Conservation (phyloP, 225 moss, liverwort and hornwort species). For the Antitrichia curtipendula region DNA sequence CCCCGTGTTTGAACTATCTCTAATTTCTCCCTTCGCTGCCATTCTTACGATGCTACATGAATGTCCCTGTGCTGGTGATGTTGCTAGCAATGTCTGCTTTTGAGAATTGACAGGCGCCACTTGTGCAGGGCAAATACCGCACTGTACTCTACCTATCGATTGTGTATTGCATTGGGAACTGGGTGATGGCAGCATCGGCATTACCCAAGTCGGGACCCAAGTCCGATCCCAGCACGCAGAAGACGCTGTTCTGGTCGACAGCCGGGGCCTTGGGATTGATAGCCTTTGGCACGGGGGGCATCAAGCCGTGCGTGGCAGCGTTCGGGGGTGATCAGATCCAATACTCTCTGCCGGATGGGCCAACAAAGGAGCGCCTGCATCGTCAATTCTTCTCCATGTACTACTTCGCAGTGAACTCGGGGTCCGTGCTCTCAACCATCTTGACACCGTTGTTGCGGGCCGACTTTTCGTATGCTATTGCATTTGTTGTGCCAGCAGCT, state of each 20-base stretch:
- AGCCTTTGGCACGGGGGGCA: slow-evolving; percentile 78
- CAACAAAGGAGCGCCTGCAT: slow-evolving; percentile 46
- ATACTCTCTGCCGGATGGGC: slow-evolving; percentile 53
- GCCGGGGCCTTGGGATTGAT: slow-evolving; percentile 52
- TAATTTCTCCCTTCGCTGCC: not conserved
- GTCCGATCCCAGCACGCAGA: slow-evolving; percentile 26
- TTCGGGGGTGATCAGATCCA: slow-evolving; percentile 90
- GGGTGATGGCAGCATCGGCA: slow-evolving; percentile 57
- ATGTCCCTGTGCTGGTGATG: not conserved
- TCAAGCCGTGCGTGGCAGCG: slow-evolving; percentile 78
- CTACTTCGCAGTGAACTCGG: slow-evolving; percentile 72
- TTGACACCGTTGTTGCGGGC: slow-evolving; percentile 56
- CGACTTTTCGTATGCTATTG: slow-evolving; percentile 48
- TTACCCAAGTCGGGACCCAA: slow-evolving; percentile 45
- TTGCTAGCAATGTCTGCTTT: not conserved
- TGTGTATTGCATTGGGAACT: slow-evolving; percentile 66
- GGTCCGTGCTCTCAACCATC: slow-evolving; percentile 69
- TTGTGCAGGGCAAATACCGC: slow-evolving; percentile 61
- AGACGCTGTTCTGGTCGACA: slow-evolving; percentile 41
- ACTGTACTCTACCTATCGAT: slow-evolving; percentile 65
- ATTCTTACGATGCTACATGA: not conserved
- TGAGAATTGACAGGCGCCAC: not conserved
- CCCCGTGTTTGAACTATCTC: not conserved
- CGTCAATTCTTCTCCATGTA: slow-evolving; percentile 81
- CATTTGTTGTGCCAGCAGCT: slow-evolving; percentile 61